A percentile compares a stretch with the other conserved stretches of the same genome.
phyloP scores from a whole-genome alignment of 495 filamentous ascomycete species.

The Endocarpon pusillum region DNA sequence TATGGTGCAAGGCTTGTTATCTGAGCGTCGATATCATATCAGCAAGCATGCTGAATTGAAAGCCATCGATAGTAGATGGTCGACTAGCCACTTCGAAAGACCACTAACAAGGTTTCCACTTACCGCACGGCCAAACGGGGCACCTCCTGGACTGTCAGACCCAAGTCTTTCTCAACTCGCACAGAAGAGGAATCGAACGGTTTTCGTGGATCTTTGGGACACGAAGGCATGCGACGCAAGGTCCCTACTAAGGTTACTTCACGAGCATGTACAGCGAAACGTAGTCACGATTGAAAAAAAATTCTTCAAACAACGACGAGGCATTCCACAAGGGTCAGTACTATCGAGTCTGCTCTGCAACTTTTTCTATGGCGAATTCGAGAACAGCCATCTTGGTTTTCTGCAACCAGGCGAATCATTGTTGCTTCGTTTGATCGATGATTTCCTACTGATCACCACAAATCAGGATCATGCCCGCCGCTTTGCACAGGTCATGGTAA shows the following conservation, averaged over 20 bases:
- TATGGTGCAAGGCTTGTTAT: slow-evolving; percentile 45
- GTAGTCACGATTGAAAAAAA: slow-evolving; percentile 79
- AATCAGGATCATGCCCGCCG: slow-evolving; percentile 40
- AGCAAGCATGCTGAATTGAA: slow-evolving; percentile 58
- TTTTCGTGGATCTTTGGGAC: slow-evolving; percentile 52
- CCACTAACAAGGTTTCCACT: slow-evolving; percentile 46
- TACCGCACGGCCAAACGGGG: no score
- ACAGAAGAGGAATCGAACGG: slow-evolving; percentile 38
- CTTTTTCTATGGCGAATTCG: slow-evolving; percentile 83
- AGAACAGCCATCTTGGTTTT: slow-evolving; percentile 50
- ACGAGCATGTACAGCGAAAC: slow-evolving; percentile 65
- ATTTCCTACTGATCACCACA: slow-evolving; percentile 78
- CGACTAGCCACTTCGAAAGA: slow-evolving; percentile 5
- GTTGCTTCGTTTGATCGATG: slow-evolving; percentile 71
- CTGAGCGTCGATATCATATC: slow-evolving; percentile 51
- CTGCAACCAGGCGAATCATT: slow-evolving; percentile 40
- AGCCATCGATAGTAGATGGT: slow-evolving; percentile 20
- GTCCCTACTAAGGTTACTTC: slow-evolving; percentile 49
- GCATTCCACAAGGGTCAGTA: slow-evolving; percentile 86
- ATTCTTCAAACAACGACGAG: slow-evolving; percentile 71
- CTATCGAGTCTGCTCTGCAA: slow-evolving; percentile 78
- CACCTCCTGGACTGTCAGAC: no score
- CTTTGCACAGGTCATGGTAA: slow-evolving; percentile 67
- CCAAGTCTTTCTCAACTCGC: slow-evolving; percentile 12
- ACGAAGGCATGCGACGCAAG: slow-evolving; percentile 34